These are phyloP conservation scores for Tolypocladium paradoxum DNA, from an alignment of 2,329 filamentous ascomycete species.

Conservation along the genomic window DNA sequence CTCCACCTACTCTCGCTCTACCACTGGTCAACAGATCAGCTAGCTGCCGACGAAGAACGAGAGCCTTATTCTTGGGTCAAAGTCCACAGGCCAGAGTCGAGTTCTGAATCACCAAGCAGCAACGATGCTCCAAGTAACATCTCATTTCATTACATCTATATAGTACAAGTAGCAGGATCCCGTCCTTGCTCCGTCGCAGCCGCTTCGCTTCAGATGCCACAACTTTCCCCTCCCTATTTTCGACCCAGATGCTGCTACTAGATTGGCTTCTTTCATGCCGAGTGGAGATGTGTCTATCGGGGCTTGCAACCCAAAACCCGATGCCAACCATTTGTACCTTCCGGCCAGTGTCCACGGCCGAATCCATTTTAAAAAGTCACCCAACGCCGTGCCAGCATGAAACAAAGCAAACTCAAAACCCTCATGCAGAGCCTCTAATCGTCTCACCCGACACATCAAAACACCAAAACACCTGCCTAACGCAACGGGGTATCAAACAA, in stretches of 20 bases:
- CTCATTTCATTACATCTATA: slow-evolving; percentile 3
- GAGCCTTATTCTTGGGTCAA: background rate
- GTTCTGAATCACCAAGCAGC: background rate
- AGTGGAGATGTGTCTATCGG: slow-evolving; percentile 41
- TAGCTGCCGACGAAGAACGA: background rate
- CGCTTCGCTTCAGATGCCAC: slow-evolving; percentile 5
- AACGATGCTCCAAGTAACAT: background rate
- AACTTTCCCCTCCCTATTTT: slow-evolving; percentile 1
- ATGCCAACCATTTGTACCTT: slow-evolving; percentile 2
- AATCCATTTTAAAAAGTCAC: slow-evolving; percentile 12
- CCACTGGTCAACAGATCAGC: background rate
- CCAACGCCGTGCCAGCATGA: slow-evolving; percentile 16
- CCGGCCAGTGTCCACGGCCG: slow-evolving; percentile 5
- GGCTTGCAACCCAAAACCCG: slow-evolving; percentile 12
- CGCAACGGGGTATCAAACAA: slow-evolving; percentile 15
- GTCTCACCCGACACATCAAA: slow-evolving; percentile 9
- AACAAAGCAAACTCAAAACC: background rate
- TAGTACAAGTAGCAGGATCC: slow-evolving; percentile 21
- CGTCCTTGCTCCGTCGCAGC: slow-evolving; percentile 12
- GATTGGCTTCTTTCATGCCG: slow-evolving; percentile 24
- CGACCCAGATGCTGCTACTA: slow-evolving; percentile 18
- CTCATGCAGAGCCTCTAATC: slow-evolving; percentile 7
- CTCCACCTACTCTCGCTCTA: background rate
- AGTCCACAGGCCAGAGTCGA: background rate
- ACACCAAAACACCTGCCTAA: slow-evolving; percentile 10